Evolutionary conservation across 257 asterid species (phyloP), one percentile per base, ranked within the genome.

Genomic region (Fraxinus americana): DNA sequence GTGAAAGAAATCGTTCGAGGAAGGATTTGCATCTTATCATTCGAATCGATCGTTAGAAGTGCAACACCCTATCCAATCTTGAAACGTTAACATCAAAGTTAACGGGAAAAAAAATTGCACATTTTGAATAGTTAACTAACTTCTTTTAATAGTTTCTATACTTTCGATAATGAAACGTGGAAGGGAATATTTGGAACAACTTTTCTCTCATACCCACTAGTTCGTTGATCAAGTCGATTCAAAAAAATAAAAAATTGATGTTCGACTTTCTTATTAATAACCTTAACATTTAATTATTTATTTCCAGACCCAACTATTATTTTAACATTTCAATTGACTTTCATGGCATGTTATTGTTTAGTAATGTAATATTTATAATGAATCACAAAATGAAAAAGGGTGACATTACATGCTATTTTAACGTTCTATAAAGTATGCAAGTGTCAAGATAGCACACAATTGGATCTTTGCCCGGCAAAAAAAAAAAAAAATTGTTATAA

Each of bases 361-460:
- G 11, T 8, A 7, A 63, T 63, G 25, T 23, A 63, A 25, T 63
- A 21, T 23, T 27, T 9, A 10, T 8, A 63, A 57, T 75, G 72
- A 12, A 25, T 39, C 41, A 68, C 38, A 54, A 38, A 70, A 41
- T 2, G 13, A 73, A 25, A 36, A 10, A 65, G 29, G 21, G 34
- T 36, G 70, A 76, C 34, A 69, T 74, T 78, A 80, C 67, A 21
- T 80, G 84, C 32, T 74, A 74, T 74, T 74, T 77, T 82, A 80
- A 82, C 83, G 85, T 85, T 80, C 79, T 57, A 73, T 68, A 79
- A 78, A 81, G 82, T 73, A 39, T 10, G 35, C 8, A 41, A 71
- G 61, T 39, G 75, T 39, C 38, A 27, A 43, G 25, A 71, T 71
- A 41, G 52, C 75, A 54, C 41, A 35, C 35, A 6, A 69, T 23